Percentiles rank a stretch among this genome's conserved stretches.
phyloP scores from a whole-genome alignment of 1,284 basidiomycete genomes.

The Blastosporella zonata region DNA sequence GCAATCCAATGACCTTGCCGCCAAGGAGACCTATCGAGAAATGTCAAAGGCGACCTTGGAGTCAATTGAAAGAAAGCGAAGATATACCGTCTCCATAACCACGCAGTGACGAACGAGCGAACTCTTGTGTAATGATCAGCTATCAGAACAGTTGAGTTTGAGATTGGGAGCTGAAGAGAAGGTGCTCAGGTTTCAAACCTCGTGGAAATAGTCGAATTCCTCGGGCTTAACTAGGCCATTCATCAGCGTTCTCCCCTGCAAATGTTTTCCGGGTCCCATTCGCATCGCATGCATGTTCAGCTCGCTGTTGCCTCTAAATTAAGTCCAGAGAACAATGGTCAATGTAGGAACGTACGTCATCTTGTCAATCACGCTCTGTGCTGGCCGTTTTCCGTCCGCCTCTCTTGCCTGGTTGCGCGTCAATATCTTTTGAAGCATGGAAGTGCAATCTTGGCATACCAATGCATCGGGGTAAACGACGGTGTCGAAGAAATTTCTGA shows the following conservation, averaged over 20 bases:
- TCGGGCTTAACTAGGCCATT: conserved; percentile 80
- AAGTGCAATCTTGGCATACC: conserved; percentile 11
- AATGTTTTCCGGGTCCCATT: conserved; percentile 77
- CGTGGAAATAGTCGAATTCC: conserved; percentile 77
- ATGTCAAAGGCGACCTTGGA: neutral
- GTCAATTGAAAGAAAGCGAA: neutral
- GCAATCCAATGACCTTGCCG: conserved; percentile 81
- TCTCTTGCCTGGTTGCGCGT: conserved; percentile 44
- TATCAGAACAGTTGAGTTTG: conserved; percentile 25
- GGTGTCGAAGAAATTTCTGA: conserved; percentile 55
- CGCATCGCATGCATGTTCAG: conserved; percentile 84
- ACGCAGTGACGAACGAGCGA: conserved; percentile 70
- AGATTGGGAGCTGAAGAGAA: neutral
- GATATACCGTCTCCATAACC: conserved; percentile 63
- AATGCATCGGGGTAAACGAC: conserved; percentile 58
- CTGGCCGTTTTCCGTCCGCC: conserved; percentile 69
- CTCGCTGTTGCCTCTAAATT: conserved; percentile 33
- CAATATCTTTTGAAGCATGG: neutral
- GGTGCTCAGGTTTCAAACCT: conserved; percentile 35
- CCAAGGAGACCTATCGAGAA: conserved; percentile 46
- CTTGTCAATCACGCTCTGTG: conserved; percentile 59
- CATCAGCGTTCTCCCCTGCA: conserved; percentile 73
- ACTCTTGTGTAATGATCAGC: conserved; percentile 84
- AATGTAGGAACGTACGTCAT: conserved; percentile 45
- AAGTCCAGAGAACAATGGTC: neutral